Conservation (phyloP, 352 stramenopile genomes). For the Phytophthora pluvialis region DNA sequence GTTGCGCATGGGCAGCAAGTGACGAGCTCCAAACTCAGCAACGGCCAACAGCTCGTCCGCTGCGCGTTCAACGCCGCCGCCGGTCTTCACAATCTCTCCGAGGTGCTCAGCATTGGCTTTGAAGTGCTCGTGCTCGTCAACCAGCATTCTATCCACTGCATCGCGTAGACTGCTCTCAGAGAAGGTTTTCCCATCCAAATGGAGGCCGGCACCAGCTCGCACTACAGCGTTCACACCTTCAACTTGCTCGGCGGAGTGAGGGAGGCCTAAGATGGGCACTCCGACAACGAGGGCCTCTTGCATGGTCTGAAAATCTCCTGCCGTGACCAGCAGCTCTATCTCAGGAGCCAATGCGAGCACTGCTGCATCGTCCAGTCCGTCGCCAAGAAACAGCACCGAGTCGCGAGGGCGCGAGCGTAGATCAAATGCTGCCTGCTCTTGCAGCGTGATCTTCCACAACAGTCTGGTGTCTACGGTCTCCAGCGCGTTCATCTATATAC, state of each 20-base stretch:
- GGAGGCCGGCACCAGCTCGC: constrained; percentile 57
- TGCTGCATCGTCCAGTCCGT: constrained; percentile 52
- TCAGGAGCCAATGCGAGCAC: constrained; percentile 46
- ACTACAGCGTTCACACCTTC: constrained; percentile 71
- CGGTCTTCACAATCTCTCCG: constrained; percentile 66
- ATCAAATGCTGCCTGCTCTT: constrained; percentile 68
- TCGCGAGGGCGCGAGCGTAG: constrained; percentile 48
- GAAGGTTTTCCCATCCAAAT: constrained; percentile 46
- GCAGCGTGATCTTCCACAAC: constrained; percentile 64
- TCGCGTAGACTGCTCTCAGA: constrained; percentile 40
- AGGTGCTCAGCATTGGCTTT: constrained; percentile 47
- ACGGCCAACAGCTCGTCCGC: constrained; percentile 66
- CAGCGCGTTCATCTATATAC: constrained; percentile 55
- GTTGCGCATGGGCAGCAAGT: constrained; percentile 62
- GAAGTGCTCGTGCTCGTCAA: constrained; percentile 41
- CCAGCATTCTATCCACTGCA: constrained; percentile 48
- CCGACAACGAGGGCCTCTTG: constrained; percentile 68
- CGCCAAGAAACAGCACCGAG: constrained; percentile 61
- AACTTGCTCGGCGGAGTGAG: constrained; percentile 76
- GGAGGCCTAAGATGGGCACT: constrained; percentile 72
- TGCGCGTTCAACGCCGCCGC: constrained; percentile 57
- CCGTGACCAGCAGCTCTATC: constrained; percentile 66
- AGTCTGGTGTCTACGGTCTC: constrained; percentile 58
- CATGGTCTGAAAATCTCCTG: constrained; percentile 62
- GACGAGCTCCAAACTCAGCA: constrained; percentile 53